Percentiles rank a stretch among this genome's conserved stretches.
These are phyloP conservation scores for Monosporascus sp. DNA, from an alignment of 2,329 filamentous ascomycete species.

Conservation along the genomic window DNA sequence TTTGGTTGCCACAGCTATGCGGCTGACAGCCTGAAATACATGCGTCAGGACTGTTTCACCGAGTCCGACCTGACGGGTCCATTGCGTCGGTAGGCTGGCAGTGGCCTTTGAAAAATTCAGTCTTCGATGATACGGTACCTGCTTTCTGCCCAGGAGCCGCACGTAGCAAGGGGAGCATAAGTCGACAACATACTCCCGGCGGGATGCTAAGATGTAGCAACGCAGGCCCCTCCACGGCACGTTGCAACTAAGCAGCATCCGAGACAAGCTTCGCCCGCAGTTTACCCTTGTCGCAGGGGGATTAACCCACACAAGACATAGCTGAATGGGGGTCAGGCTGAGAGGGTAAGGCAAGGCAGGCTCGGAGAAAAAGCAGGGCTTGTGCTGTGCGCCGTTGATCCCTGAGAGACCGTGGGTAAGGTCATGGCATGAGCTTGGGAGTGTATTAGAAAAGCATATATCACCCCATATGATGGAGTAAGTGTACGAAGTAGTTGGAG, in stretches of 20 bases:
- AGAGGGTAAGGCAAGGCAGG: neutral
- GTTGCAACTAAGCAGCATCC: neutral
- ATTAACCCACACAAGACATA: neutral
- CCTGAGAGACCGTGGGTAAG: neutral
- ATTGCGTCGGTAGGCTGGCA: neutral
- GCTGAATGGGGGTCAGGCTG: neutral
- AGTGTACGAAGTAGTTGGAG: neutral
- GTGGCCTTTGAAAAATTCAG: neutral
- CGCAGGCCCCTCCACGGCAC: neutral
- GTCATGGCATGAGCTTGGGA: neutral
- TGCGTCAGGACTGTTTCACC: neutral
- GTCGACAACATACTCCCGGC: neutral
- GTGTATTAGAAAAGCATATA: neutral
- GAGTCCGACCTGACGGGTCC: neutral
- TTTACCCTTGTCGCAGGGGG: neutral
- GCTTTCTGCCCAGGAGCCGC: neutral
- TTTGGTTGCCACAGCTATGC: neutral
- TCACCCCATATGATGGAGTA: neutral
- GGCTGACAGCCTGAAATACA: neutral
- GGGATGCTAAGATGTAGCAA: neutral
- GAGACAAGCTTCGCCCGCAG: neutral
- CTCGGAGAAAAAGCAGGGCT: neutral
- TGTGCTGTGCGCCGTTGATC: neutral
- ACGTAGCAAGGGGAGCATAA: neutral
- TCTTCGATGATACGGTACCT: neutral